Evolutionary conservation across 805 yeast genomes (phyloP).

Genomic region (Ogataea paradorogensis): DNA sequence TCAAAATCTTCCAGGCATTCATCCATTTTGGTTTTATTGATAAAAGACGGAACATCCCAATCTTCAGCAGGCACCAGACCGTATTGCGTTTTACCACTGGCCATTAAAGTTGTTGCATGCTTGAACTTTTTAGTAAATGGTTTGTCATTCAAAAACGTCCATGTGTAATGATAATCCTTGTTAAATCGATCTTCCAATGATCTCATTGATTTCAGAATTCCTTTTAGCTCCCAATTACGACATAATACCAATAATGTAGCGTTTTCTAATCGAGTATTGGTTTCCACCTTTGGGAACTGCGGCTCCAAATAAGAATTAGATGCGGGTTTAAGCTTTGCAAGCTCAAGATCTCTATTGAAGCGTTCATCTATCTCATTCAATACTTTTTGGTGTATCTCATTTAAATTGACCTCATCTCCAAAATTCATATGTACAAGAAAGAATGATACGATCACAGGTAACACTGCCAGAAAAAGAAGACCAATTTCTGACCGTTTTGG

Average conservation of each 20-base stretch:
- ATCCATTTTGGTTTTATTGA: slow-evolving; percentile 56
- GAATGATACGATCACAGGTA: not conserved
- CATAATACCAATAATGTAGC: slow-evolving; percentile 89
- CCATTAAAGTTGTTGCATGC: slow-evolving; percentile 57
- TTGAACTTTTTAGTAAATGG: slow-evolving; percentile 64
- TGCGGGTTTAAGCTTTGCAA: slow-evolving; percentile 34
- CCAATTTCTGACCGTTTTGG: no score
- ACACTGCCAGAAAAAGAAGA: not conserved
- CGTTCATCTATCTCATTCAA: slow-evolving; percentile 3
- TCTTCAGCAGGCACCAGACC: slow-evolving; percentile 63
- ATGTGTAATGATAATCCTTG: slow-evolving; percentile 61
- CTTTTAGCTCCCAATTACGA: slow-evolving; percentile 73
- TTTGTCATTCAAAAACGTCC: slow-evolving; percentile 77
- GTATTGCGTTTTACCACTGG: slow-evolving; percentile 64
- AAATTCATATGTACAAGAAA: not conserved
- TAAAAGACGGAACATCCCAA: slow-evolving; percentile 76
- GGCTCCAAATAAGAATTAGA: slow-evolving; percentile 38
- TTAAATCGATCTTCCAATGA: slow-evolving; percentile 76
- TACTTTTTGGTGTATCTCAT: slow-evolving; percentile 15
- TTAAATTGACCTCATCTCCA: slow-evolving; percentile 7
- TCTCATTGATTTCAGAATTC: slow-evolving; percentile 73
- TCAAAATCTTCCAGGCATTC: slow-evolving; percentile 44
- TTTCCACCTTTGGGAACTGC: slow-evolving; percentile 22
- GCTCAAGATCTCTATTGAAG: slow-evolving; percentile 5
- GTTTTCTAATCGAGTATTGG: slow-evolving; percentile 51